Evolutionary conservation across 2,329 filamentous ascomycete genomes (phyloP).

Genomic region (Fusarium brachygibbosum): DNA sequence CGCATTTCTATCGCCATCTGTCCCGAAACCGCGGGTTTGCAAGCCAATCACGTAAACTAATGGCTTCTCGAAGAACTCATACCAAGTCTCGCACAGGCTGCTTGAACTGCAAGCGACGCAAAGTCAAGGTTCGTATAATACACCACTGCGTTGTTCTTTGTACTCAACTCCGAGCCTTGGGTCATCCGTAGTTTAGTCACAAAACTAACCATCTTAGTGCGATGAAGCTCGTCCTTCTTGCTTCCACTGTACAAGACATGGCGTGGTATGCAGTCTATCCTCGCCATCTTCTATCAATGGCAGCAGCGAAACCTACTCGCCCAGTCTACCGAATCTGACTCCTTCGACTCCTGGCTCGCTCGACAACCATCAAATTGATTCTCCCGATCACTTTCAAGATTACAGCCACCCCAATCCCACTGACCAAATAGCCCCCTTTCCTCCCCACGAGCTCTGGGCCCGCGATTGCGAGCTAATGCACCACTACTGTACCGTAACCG

Average conservation of each 20-base stretch:
- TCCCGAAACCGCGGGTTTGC: slow-evolving; percentile 43
- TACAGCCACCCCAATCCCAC: slow-evolving; percentile 24
- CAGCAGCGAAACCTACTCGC: neutral
- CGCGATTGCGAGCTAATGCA: slow-evolving; percentile 51
- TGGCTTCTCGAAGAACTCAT: slow-evolving; percentile 49
- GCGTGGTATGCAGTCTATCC: slow-evolving; percentile 49
- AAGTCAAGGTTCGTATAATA: slow-evolving; percentile 50
- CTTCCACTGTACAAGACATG: slow-evolving; percentile 51
- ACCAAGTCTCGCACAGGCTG: slow-evolving; percentile 54
- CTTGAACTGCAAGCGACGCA: slow-evolving; percentile 52
- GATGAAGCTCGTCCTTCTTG: slow-evolving; percentile 50
- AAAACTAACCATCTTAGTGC: slow-evolving; percentile 38
- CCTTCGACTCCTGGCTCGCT: slow-evolving; percentile 33
- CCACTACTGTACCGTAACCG: slow-evolving; percentile 50
- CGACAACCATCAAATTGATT: slow-evolving; percentile 7
- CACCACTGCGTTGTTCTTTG: neutral
- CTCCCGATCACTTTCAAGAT: slow-evolving; percentile 16
- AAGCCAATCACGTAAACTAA: slow-evolving; percentile 19
- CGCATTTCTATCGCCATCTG: slow-evolving; percentile 5
- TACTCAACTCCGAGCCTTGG: neutral
- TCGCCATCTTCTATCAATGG: slow-evolving; percentile 7
- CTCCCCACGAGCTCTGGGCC: slow-evolving; percentile 42
- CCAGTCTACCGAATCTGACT: slow-evolving; percentile 31
- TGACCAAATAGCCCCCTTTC: slow-evolving; percentile 45
- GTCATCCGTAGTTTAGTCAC: neutral